Evolutionary conservation across 2,329 filamentous ascomycete species (phyloP).

Genomic region (Hymenotorrendiella dingleyae): DNA sequence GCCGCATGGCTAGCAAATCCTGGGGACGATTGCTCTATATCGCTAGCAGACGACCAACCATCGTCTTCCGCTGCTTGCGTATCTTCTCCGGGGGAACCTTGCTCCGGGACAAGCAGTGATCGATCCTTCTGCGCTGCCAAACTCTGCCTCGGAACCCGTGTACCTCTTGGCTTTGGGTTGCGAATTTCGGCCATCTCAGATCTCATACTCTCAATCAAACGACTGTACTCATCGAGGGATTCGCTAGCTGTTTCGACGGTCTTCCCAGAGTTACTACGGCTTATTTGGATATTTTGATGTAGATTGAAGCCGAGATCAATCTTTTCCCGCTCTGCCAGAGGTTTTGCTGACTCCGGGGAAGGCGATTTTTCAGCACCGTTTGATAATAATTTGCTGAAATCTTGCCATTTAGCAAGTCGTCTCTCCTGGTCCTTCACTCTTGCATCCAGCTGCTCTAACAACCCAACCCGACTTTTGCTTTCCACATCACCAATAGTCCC

Average conservation of each 20-base stretch:
- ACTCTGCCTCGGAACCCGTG: slow-evolving; percentile 9
- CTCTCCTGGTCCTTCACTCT: slow-evolving; percentile 61
- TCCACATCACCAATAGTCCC: slow-evolving; percentile 53
- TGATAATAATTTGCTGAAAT: slow-evolving; percentile 45
- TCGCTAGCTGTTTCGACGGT: slow-evolving; percentile 2
- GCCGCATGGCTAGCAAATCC: slow-evolving; percentile 11
- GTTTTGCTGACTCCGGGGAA: slow-evolving; percentile 21
- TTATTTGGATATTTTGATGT: slow-evolving; percentile 44
- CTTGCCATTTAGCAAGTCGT: slow-evolving; percentile 67
- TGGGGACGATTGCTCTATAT: slow-evolving; percentile 15
- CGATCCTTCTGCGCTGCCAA: slow-evolving; percentile 7
- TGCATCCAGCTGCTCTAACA: slow-evolving; percentile 66
- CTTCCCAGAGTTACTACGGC: slow-evolving; percentile 31
- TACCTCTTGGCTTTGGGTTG: slow-evolving; percentile 14
- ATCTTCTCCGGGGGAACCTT: neutral
- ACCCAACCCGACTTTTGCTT: slow-evolving; percentile 38
- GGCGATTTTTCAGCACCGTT: slow-evolving; percentile 12
- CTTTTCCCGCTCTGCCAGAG: slow-evolving; percentile 10
- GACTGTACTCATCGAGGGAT: slow-evolving; percentile 25
- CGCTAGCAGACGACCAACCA: slow-evolving; percentile 22
- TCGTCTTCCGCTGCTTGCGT: slow-evolving; percentile 2
- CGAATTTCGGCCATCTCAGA: slow-evolving; percentile 26
- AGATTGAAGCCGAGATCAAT: slow-evolving; percentile 49
- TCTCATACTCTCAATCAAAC: slow-evolving; percentile 26
- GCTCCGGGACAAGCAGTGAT: neutral